phyloP scores from a whole-genome alignment of 2,329 filamentous ascomycete species.

The Apiospora malaysiana region DNA sequence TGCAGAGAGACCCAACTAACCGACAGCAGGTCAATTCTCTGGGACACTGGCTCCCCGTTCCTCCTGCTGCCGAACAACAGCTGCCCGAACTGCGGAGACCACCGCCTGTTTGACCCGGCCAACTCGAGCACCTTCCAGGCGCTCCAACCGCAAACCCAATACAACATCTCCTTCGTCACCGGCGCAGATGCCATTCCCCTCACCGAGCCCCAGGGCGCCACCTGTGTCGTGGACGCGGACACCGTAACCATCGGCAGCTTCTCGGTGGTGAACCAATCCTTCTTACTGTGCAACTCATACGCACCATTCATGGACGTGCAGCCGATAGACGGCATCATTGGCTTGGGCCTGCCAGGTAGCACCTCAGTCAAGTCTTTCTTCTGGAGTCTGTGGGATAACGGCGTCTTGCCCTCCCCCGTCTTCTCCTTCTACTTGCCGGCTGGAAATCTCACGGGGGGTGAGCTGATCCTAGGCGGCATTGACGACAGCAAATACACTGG shows the following conservation, averaged over 20 bases:
- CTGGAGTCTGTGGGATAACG: conserved; percentile 37
- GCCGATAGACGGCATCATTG: conserved; percentile 42
- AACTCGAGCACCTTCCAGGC: conserved; percentile 40
- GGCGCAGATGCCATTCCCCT: conserved; percentile 39
- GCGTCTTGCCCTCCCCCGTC: conserved; percentile 33
- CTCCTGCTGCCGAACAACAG: conserved; percentile 37
- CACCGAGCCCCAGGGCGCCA: conserved; percentile 29
- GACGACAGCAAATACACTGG: conserved; percentile 39
- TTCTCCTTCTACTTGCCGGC: conserved; percentile 39
- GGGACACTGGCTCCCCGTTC: conserved; percentile 39
- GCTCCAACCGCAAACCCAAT: conserved; percentile 16
- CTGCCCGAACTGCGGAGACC: conserved; percentile 37
- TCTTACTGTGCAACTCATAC: conserved; percentile 40
- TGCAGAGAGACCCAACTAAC: too few relatives aligned
- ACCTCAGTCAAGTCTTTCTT: conserved; percentile 32
- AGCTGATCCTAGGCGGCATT: conserved; percentile 42
- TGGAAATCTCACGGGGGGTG: conserved; percentile 29
- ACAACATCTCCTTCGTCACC: conserved; percentile 31
- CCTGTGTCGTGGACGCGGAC: conserved; percentile 38
- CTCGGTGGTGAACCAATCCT: conserved; percentile 33
- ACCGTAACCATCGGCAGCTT: conserved; percentile 35
- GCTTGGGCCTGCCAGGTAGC: conserved; percentile 29
- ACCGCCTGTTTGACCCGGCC: conserved; percentile 35
- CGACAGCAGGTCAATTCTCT: conserved; percentile 36
- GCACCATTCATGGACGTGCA: conserved; percentile 34